Conservation (phyloP, 495 filamentous ascomycete species). For the Acidiella bohemica region DNA sequence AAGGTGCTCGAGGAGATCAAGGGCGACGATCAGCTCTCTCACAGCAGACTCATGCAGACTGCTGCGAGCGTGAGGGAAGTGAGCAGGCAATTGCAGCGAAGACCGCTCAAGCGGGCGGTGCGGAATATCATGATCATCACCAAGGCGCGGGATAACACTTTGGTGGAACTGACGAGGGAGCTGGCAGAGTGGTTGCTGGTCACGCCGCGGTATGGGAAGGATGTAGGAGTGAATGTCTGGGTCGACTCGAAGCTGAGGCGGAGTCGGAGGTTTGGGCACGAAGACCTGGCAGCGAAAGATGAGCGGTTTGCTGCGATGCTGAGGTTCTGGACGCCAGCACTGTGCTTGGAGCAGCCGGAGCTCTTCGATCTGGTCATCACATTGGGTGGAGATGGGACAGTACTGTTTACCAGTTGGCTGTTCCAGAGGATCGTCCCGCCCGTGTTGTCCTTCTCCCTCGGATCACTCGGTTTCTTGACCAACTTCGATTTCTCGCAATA, state of each 20-base stretch:
- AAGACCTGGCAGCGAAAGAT: conserved; percentile 55
- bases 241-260: conserved; percentile 81
- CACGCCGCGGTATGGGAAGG: conserved; percentile 67
- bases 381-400: conserved; percentile 83
- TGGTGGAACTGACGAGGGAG: conserved; percentile 75
- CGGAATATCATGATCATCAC: conserved; percentile 92
- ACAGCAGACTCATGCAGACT: conserved; percentile 84
- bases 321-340: conserved; percentile 83
- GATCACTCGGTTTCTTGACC: conserved; percentile 81
- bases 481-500: conserved; percentile 80
- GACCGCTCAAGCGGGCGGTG: conserved; percentile 77
- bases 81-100: conserved; percentile 78
- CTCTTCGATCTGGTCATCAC: conserved; percentile 88
- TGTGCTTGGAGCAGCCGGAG: conserved; percentile 81
- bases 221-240: conserved; percentile 78
- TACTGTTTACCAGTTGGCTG: conserved; percentile 83
- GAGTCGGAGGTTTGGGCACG: conserved; percentile 74
- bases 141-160: conserved; percentile 81
- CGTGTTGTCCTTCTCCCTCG: conserved; percentile 75
- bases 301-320: conserved; percentile 64
- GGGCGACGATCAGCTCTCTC: conserved; percentile 79
- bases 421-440: conserved; percentile 90
- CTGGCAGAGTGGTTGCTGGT: conserved; percentile 73
- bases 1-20: conserved; percentile 89
- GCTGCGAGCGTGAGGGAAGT: conserved; percentile 90